These are phyloP conservation scores for Phytopythium boreale DNA, from an alignment of 352 stramenopile genomes.

Conservation along the genomic window DNA sequence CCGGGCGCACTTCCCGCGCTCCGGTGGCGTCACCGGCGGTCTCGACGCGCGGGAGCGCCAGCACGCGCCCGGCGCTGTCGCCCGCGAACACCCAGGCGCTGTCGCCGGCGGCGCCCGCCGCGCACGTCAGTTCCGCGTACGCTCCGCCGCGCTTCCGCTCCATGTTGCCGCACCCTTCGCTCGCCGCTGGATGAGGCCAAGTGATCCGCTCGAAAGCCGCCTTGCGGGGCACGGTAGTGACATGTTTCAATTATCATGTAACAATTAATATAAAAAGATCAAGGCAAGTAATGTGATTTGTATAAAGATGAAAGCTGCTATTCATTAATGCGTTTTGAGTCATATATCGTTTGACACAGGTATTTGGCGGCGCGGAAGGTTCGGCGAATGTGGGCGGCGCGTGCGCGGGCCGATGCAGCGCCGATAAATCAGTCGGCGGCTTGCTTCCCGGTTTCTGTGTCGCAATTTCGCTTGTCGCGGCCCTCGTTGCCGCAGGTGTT, in stretches of 20 bases:
- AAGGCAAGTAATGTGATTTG: no score
- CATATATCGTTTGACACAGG: not conserved
- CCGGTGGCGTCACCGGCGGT: not conserved
- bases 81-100: not conserved
- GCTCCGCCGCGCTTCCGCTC: not conserved
- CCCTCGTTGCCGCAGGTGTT: no score
- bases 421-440: slow-evolving; percentile 1
- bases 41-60: slow-evolving; percentile 11
- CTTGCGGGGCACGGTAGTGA: no score
- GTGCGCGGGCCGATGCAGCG: not conserved
- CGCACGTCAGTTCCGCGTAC: slow-evolving; percentile 4
- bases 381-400: slow-evolving; percentile 4
- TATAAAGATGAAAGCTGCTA: not conserved
- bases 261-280: not conserved
- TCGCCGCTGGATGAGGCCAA: not conserved
- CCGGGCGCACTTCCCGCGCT: no score
- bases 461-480: not conserved
- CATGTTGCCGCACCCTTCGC: slow-evolving; percentile 3
- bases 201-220: not conserved
- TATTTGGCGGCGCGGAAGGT: not conserved
- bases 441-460: not conserved
- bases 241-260: not conserved
- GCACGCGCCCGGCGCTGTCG: slow-evolving; percentile 6
- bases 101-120: not conserved
- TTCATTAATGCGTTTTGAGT: not conserved